Evolutionary conservation across 495 filamentous ascomycete species (phyloP).

Genomic region (Bacidia gigantensis): DNA sequence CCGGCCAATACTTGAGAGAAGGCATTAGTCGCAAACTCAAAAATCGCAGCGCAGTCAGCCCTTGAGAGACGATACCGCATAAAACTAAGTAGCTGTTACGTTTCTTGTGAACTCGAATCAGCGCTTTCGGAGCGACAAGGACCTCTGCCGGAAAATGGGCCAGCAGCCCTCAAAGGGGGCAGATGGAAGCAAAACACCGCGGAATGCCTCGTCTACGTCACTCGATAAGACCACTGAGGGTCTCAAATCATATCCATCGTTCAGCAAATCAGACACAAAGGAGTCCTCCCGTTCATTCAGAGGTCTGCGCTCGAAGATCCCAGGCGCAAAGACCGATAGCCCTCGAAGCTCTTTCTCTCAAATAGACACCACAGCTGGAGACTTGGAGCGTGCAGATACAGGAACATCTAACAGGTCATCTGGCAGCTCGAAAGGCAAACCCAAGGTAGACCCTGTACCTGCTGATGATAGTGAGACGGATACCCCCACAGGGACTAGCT

Average conservation of each 20-base stretch:
- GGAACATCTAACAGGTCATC: constrained; percentile 50
- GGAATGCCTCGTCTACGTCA: constrained; percentile 19
- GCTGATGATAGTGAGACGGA: constrained; percentile 18
- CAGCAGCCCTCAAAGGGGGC: constrained; percentile 78
- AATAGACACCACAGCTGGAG: constrained; percentile 34
- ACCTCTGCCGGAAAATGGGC: constrained; percentile 46
- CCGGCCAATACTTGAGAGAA: neutral
- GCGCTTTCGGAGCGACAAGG: neutral
- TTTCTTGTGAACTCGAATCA: neutral
- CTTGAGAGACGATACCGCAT: neutral
- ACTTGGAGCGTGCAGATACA: constrained; percentile 56
- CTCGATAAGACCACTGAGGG: constrained; percentile 30
- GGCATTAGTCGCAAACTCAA: no score
- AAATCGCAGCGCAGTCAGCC: no score
- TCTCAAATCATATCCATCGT: constrained; percentile 74
- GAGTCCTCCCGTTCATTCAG: constrained; percentile 82
- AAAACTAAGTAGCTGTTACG: neutral
- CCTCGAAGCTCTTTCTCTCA: constrained; percentile 61
- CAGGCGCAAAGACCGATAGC: constrained; percentile 57
- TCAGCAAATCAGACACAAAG: constrained; percentile 87
- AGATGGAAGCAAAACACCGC: constrained; percentile 33
- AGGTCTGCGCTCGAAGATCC: constrained; percentile 62
- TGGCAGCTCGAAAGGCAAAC: constrained; percentile 9
- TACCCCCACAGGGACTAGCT: constrained; percentile 30
- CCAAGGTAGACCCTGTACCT: constrained; percentile 8